Percentiles rank a stretch among this genome's conserved stretches.
Conservation (phyloP, 306 rosid genomes). For the Citrullus amarus region DNA sequence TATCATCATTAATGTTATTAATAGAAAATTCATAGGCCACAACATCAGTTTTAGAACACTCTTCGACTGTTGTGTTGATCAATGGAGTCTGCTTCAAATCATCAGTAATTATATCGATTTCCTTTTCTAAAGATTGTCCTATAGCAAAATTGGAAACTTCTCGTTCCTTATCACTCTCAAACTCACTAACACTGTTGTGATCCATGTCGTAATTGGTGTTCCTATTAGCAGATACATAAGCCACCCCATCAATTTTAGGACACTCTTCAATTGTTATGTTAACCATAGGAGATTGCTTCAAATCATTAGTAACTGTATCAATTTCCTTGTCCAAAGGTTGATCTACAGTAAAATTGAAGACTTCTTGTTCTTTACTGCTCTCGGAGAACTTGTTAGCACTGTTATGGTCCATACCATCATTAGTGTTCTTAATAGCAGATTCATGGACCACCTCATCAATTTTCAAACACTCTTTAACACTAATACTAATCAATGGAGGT, state of each 20-base stretch:
- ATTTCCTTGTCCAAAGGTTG: constrained; percentile 18
- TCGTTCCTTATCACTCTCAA: constrained; percentile 15
- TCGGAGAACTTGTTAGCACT: constrained; percentile 11
- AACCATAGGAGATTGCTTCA: constrained; percentile 8
- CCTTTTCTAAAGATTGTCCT: constrained; percentile 19
- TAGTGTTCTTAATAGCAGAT: constrained; percentile 18
- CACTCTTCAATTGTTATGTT: constrained; percentile 15
- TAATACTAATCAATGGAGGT: background rate
- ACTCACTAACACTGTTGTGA: constrained; percentile 11
- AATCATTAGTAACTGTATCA: constrained; percentile 27
- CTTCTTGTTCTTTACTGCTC: constrained; percentile 20
- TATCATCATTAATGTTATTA: constrained; percentile 15
- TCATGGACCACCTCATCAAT: constrained; percentile 15
- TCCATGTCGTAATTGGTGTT: constrained; percentile 13
- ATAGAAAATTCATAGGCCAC: constrained; percentile 15
- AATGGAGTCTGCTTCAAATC: constrained; percentile 14
- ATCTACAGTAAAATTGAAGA: constrained; percentile 14
- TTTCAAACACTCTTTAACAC: constrained; percentile 9
- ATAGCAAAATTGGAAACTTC: constrained; percentile 6
- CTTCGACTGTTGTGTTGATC: constrained; percentile 11
- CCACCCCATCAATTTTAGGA: constrained; percentile 12
- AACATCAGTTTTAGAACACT: constrained; percentile 17
- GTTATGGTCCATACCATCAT: constrained; percentile 10
- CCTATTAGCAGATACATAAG: constrained; percentile 16
- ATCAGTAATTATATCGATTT: constrained; percentile 24